Base-by-base conservation (phyloP, 2,329 filamentous ascomycete genomes). In the Falciphora oryzae region DNA sequence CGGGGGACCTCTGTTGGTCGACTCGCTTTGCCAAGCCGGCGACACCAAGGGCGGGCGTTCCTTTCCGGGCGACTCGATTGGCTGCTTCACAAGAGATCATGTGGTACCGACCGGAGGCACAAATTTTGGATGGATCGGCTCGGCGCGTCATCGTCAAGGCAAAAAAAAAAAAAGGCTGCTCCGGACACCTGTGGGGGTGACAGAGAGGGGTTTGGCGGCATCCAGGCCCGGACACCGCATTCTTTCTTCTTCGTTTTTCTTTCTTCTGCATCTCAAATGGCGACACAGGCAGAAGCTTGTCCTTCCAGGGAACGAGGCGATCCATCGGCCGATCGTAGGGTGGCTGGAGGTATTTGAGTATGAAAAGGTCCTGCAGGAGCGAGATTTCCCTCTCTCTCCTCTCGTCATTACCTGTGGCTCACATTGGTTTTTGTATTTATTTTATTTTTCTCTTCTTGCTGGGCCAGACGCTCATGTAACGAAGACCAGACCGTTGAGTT, bases 121-220 rank as follows among this genome's bases (percentile, higher is more conserved):
- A 25, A 53, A 53, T 10, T 53, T 53, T 53, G 44, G 44, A 53
- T 59, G 57, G 57, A 59, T 31, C 25, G 57, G 57, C 57, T 59
- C 57, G 57, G 57, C 57, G 57, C 57, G 57, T 59, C 57, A 31
- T 59, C 44, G 44, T 11, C 44, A 25, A 53, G 8, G 22, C 22
- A 4, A 14, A 50, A n/a, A 22, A 50, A 22, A 35, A 50, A 50
- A 14, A 50, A 50, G 38, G 32, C 38, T 50, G 38, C 38, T 22
- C 6, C 38, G 38, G 38, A 22, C 44, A 8, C 44, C 44, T 53
- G 44, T 29, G 31, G 50, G n/a, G 32, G 35, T 27, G 22, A 50
- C 35, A 61, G 50, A 61, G 60, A 62, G 60, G 60, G 60, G 60
- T 62, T 50, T 62, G 60, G 50, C 38, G 60, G 60, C 60, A 31